These are phyloP conservation scores for Neurospora sp. DNA, from an alignment of 495 filamentous ascomycete genomes.

Conservation along the genomic window DNA sequence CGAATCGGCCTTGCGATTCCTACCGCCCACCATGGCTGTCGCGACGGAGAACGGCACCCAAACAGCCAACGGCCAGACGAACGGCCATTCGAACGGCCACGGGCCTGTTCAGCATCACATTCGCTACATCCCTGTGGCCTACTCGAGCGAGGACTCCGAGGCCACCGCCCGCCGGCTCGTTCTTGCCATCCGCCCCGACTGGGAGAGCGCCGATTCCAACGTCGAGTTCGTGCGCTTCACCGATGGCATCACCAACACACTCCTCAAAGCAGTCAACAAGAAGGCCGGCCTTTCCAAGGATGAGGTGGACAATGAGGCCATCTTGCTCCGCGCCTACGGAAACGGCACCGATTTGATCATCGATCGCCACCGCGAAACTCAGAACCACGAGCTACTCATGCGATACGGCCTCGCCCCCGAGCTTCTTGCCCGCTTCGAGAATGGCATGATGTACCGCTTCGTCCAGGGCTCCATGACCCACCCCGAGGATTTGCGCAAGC, in stretches of 20 bases:
- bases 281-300: conserved; percentile 64
- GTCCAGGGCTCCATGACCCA: conserved; percentile 70
- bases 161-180: conserved; percentile 69
- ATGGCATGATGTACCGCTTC: conserved; percentile 91
- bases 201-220: conserved; percentile 63
- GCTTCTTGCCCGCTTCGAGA: conserved; percentile 86
- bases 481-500: conserved; percentile 64
- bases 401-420: conserved; percentile 71
- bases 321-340: conserved; percentile 90
- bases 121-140: conserved; percentile 59
- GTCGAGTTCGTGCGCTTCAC: conserved; percentile 87
- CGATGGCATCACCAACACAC: conserved; percentile 96
- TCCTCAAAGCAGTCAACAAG: conserved; percentile 79
- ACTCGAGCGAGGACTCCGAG: conserved; percentile 64
- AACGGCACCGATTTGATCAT: conserved; percentile 91
- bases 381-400: conserved; percentile 61
- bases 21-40: conserved; percentile 16
- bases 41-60: conserved; percentile 14
- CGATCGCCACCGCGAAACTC: conserved; percentile 78
- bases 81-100: conserved; percentile 14
- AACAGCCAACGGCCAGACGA: conserved; percentile 3
- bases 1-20: background rate
- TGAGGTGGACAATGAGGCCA: conserved; percentile 73
- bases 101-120: conserved; percentile 20
- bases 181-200: conserved; percentile 71